Evolutionary conservation across 192 early-diverging fungal genomes (phyloP).

Genomic region (Phycomyces blakesleeanus): DNA sequence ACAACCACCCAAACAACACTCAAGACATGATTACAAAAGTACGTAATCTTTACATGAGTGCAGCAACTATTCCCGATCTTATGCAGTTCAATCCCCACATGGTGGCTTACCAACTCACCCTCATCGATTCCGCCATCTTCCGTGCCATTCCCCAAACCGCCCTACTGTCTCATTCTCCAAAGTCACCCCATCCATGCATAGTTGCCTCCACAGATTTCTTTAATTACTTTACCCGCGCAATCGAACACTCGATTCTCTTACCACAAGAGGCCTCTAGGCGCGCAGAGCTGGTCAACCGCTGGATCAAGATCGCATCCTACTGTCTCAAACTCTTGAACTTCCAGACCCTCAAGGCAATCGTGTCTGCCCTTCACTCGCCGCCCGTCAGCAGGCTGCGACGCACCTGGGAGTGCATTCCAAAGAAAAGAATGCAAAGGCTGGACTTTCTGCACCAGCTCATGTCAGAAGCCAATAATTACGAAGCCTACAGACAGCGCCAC

Average conservation of each 20-base stretch:
- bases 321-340: slow-evolving; percentile 59
- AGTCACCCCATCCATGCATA: slow-evolving; percentile 55
- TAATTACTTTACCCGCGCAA: slow-evolving; percentile 72
- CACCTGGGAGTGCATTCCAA: slow-evolving; percentile 70
- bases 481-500: slow-evolving; percentile 62
- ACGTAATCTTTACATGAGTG: slow-evolving; percentile 46
- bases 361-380: slow-evolving; percentile 63
- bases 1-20: slow-evolving; percentile 31
- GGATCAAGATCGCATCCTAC: slow-evolving; percentile 66
- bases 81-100: slow-evolving; percentile 58
- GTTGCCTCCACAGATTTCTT: slow-evolving; percentile 72
- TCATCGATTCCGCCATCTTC: slow-evolving; percentile 70
- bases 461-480: slow-evolving; percentile 69
- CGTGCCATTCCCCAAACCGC: slow-evolving; percentile 56
- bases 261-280: slow-evolving; percentile 53
- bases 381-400: slow-evolving; percentile 64
- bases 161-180: slow-evolving; percentile 57
- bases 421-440: slow-evolving; percentile 55
- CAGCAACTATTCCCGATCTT: slow-evolving; percentile 48
- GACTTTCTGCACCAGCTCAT: slow-evolving; percentile 53
- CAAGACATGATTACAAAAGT: slow-evolving; percentile 46
- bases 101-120: slow-evolving; percentile 64
- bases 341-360: slow-evolving; percentile 68
- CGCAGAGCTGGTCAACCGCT: slow-evolving; percentile 58
- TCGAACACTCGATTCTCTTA: slow-evolving; percentile 68